Conservation (phyloP, 129 eudicot species). For the Cynara cardunculus region DNA sequence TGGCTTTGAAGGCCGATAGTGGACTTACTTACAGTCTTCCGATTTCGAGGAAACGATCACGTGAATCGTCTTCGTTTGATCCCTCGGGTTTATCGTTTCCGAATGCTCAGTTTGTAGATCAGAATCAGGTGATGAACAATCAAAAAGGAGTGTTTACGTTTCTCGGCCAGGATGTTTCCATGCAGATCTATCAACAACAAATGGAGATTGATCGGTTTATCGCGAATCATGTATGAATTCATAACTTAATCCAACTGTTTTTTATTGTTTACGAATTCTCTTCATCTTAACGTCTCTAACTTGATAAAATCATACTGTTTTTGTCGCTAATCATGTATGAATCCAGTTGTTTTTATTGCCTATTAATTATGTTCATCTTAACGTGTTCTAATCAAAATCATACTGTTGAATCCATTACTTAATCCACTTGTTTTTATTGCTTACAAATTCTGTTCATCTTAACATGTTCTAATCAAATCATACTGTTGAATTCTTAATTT, state of each 20-base stretch:
- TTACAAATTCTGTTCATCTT: background rate
- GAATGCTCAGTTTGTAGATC: constrained; percentile 24
- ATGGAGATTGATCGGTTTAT: constrained; percentile 55
- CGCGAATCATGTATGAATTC: constrained; percentile 27
- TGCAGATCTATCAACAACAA: constrained; percentile 58
- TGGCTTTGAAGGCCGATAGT: constrained; percentile 44
- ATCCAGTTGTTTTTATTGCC: too few relatives aligned
- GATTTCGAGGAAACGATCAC: constrained; percentile 56
- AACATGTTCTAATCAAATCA: background rate
- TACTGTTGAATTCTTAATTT: background rate
- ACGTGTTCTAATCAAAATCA: background rate
- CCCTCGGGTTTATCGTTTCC: constrained; percentile 21
- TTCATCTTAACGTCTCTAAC: too few relatives aligned
- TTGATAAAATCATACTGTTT: too few relatives aligned
- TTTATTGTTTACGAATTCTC: background rate
- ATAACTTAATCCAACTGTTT: background rate
- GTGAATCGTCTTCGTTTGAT: constrained; percentile 31
- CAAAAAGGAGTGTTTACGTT: constrained; percentile 38
- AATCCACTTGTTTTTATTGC: background rate
- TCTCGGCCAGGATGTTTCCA: constrained; percentile 69
- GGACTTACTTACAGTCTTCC: constrained; percentile 56
- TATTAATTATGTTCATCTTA: background rate
- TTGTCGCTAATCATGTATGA: background rate
- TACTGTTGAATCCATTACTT: background rate
- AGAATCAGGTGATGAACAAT: background rate